Evolutionary conservation across 2,329 filamentous ascomycete genomes (phyloP).

Genomic region (Polytolypa hystricis): DNA sequence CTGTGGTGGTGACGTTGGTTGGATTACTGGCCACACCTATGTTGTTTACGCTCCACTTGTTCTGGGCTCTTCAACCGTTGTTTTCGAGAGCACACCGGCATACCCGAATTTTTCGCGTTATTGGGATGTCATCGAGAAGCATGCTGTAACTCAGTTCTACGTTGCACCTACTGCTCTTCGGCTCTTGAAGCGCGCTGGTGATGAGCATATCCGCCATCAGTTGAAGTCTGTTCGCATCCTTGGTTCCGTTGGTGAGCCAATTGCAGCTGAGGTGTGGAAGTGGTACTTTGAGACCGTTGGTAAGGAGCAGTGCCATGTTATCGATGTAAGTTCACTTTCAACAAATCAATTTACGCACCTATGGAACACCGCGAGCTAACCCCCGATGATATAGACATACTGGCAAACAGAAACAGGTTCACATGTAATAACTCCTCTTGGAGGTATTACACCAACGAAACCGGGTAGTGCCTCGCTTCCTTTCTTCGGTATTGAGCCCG

Average conservation of each 20-base stretch:
- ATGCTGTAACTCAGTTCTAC: conserved; percentile 95
- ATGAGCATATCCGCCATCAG: conserved; percentile 78
- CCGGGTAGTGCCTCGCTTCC: conserved; percentile 90
- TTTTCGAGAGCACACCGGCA: conserved; percentile 94
- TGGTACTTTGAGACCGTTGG: conserved; percentile 97
- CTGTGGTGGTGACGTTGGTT: conserved; percentile 95
- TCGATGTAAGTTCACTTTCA: conserved; percentile 63
- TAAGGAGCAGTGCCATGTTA: conserved; percentile 82
- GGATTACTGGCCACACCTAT: conserved; percentile 98
- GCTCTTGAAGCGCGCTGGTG: conserved; percentile 86
- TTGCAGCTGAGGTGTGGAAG: conserved; percentile 97
- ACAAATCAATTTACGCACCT: no score
- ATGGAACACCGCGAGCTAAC: no score
- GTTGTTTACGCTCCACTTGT: conserved; percentile 93
- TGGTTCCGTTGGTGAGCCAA: conserved; percentile 93
- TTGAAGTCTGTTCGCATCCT: conserved; percentile 86
- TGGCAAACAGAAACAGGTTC: conserved; percentile 99
- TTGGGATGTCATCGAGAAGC: conserved; percentile 96
- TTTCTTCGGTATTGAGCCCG: conserved; percentile 97
- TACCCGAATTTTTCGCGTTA: conserved; percentile 97
- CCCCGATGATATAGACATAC: conserved; percentile 77
- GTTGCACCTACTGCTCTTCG: conserved; percentile 90
- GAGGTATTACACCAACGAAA: conserved; percentile 90
- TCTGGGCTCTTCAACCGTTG: conserved; percentile 84
- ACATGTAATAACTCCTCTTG: conserved; percentile 87